Evolutionary conservation across 768 basidiomycete genomes (phyloP), one percentile per base, ranked within the genome.

Genomic region (Russula sp.): DNA sequence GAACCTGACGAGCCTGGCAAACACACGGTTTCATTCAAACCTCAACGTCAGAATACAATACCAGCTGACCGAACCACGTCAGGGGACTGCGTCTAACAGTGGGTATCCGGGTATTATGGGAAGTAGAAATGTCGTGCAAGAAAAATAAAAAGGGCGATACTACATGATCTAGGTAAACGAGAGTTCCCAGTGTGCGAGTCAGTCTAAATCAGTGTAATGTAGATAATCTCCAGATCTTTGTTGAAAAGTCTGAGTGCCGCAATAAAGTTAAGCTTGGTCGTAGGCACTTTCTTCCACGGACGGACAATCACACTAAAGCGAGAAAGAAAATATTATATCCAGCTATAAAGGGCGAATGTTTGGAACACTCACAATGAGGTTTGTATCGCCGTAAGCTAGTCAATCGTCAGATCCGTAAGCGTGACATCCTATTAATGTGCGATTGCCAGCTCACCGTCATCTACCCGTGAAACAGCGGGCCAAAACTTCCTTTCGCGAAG

Each of bases 401-500:
- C 32, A 40, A 57, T 14, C n/a, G 22, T 59, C 70, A 28, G 70
- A 65, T 62, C 36, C 18, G 64, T 38, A 62, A 22, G 26, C 20
- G 40, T 36, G 30, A 49, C 22, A n/a, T n/a, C 18, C 3, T 54
- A 42, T 24, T 7, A 1, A 40, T 30, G 13, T n/a, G 50, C 44
- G 7, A 52, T 38, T 28, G 10, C n/a, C 9, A 50, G 76, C 87
- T 72, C 73, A 94, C 93, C 90, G 79, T 98, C 96, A 72, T 98
- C 95, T 57, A 99, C 84, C 53, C 96, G 82, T 5, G 91, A 88
- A 49, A 95, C 90, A 5, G 90, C 83, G 0, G 97, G 96, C 97
- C 97, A 99, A 78, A 98, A 96, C 77, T 99, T 99, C 79, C 84
- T 89, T 75, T 90, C 88, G 56, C 79, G 79, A 34, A 99, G 80